Percentiles rank a stretch among this genome's conserved stretches.
These are phyloP conservation scores for Nadsonia fulvescens DNA, from an alignment of 805 yeast species.

Conservation along the genomic window DNA sequence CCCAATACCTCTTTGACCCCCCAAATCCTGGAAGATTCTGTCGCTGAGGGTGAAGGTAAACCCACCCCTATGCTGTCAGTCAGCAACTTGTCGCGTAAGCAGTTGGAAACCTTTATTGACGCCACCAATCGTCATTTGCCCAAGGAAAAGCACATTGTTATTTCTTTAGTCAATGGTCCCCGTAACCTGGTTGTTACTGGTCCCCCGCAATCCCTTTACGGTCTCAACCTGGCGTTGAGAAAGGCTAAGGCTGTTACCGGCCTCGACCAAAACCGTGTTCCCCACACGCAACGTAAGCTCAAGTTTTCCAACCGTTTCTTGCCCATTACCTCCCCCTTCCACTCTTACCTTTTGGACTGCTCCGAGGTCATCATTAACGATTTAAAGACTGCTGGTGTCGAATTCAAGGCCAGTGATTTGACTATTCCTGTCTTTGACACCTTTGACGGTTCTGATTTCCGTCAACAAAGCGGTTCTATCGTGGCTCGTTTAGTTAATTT, in stretches of 20 bases:
- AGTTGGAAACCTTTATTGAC: constrained; percentile 63
- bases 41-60: constrained; percentile 85
- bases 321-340: constrained; percentile 95
- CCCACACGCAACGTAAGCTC: constrained; percentile 83
- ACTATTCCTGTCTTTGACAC: constrained; percentile 86
- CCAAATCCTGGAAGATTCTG: constrained; percentile 75
- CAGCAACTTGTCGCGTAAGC: constrained; percentile 66
- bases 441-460: constrained; percentile 63
- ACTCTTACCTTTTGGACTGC: constrained; percentile 62
- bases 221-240: constrained; percentile 81
- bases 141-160: constrained; percentile 70
- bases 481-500: constrained; percentile 58
- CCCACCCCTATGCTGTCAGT: constrained; percentile 97
- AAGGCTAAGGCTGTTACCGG: constrained; percentile 91
- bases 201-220: constrained; percentile 95
- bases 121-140: constrained; percentile 90
- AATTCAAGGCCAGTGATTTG: constrained; percentile 36
- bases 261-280: constrained; percentile 86
- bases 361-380: constrained; percentile 57
- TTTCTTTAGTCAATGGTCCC: constrained; percentile 89
- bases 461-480: constrained; percentile 33
- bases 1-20: constrained; percentile 94
- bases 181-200: constrained; percentile 91
- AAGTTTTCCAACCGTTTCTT: constrained; percentile 84
- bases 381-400: constrained; percentile 37